These are phyloP conservation scores for Juncus effusus DNA, from an alignment of 176 grass and related monocot genomes.

Conservation along the genomic window DNA sequence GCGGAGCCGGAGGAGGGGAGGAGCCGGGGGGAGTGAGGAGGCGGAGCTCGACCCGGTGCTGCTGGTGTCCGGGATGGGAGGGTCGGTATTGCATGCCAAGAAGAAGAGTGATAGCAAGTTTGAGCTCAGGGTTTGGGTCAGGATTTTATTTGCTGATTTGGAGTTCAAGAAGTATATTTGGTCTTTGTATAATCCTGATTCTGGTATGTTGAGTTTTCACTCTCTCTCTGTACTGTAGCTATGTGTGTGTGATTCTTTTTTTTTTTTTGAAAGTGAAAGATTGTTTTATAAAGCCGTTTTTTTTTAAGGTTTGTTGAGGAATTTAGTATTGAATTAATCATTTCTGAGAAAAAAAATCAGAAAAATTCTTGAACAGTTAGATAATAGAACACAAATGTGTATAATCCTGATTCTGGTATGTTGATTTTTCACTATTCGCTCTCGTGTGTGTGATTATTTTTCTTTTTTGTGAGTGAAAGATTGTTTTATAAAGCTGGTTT, in stretches of 20 bases:
- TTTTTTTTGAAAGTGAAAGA: too few species aligned
- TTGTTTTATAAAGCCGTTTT: too few species aligned
- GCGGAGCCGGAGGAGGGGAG: neutral
- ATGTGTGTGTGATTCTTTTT: conserved; percentile 4
- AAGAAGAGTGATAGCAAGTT: conserved; percentile 45
- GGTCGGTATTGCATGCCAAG: conserved; percentile 75
- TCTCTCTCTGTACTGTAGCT: neutral
- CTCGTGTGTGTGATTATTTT: neutral
- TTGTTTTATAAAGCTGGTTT: too few species aligned
- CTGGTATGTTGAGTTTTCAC: conserved; percentile 41
- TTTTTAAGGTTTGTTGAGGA: too few species aligned
- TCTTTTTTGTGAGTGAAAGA: neutral
- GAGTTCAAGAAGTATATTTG: conserved; percentile 96
- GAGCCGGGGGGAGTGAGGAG: neutral
- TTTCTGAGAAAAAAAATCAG: too few species aligned
- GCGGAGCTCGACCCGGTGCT: conserved; percentile 56
- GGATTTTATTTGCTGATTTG: conserved; percentile 67
- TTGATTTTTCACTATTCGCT: neutral
- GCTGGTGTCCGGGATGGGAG: conserved; percentile 85
- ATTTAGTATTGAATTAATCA: too few species aligned
- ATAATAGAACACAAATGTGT: conserved; percentile 14
- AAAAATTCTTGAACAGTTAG: too few species aligned
- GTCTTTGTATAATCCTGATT: conserved; percentile 62
- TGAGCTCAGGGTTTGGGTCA: conserved; percentile 67
- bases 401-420: conserved; percentile 64